Evolutionary conservation across 306 rosid species (phyloP), one percentile per base, ranked within the genome.

Genomic region (Luffa acutangula): DNA sequence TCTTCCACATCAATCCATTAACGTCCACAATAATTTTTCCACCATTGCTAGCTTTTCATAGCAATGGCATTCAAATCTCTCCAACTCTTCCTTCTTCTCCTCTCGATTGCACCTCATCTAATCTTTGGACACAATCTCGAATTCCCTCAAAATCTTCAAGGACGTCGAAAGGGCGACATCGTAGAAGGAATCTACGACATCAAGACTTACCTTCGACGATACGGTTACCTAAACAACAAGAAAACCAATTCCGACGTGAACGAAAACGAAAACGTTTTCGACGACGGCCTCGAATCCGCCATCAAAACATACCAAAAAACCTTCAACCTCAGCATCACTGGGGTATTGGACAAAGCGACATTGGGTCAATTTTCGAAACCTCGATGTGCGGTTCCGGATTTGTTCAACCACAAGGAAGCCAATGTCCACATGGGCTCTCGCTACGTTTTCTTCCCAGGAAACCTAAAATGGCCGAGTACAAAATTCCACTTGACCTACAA

Each of bases 301-400:
- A 34, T 89, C 17, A 86, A 82, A 80, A 42, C 75, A 0, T 89
- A 86, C 79, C 92, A 89, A 36, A 7, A 14, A 45, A 63, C 63
- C 31, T 81, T 52, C 69, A 43, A 81, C 15, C 56, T 89, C 36
- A 71, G 43, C 4, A 14, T 58, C 39, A 83, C 73, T 1, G 90
- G 92, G 17, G n/a, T 34, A 0, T 5, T 89, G 4, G 85, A 87
- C 18, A 7, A 57, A 2, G 37, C 60, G 69, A 89, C 92, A 5
- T 1, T 89, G 11, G 15, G 63, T 0, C 79, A 5, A 34, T 81
- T 86, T 82, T 51, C 48, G 2, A 78, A 7, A 18, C 87, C 90
- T 18, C 86, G 92, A 5, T 89, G 92, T 25, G 92, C 89, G 2
- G 69, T 84, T 0, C 72, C 89, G 0, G 89, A 88, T 59, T 12